These are phyloP conservation scores for Abrus precatorius DNA, from an alignment of 306 rosid genomes.

Conservation along the genomic window DNA sequence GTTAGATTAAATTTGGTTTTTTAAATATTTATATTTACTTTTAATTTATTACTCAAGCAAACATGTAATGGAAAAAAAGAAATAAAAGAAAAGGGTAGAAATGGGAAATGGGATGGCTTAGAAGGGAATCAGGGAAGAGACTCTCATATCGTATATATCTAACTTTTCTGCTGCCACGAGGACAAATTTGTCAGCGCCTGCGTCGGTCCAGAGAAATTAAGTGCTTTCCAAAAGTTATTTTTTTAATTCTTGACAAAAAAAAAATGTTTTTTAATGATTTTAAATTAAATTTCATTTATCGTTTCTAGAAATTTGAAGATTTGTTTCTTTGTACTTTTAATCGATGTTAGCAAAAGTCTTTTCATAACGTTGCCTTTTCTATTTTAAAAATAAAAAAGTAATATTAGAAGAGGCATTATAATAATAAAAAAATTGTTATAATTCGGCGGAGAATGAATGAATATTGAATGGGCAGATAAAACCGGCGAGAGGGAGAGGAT, in stretches of 20 bases:
- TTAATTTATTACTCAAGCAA: neutral
- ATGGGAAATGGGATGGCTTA: slow-evolving; percentile 32
- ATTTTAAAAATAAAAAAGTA: too few relatives aligned
- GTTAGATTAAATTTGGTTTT: too few relatives aligned
- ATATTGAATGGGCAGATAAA: neutral
- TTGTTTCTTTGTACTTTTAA: too few relatives aligned
- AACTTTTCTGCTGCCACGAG: slow-evolving; percentile 38
- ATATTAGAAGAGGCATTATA: too few relatives aligned
- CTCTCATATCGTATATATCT: slow-evolving; percentile 12
- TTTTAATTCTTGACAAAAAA: too few relatives aligned
- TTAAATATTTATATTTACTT: neutral
- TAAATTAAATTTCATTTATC: neutral
- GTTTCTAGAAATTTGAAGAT: too few relatives aligned
- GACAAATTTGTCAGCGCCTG: slow-evolving; percentile 8
- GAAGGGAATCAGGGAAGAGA: neutral
- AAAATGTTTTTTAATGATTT: neutral
- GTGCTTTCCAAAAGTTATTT: neutral
- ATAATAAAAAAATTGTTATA: too few relatives aligned
- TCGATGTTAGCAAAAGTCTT: too few relatives aligned
- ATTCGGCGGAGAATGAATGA: neutral
- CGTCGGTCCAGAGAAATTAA: neutral
- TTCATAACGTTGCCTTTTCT: too few relatives aligned
- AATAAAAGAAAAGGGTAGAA: slow-evolving; percentile 39
- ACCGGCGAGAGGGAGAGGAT: slow-evolving; percentile 28
- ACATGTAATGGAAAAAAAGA: neutral